A percentile compares a stretch with the other conserved stretches of the same genome.
Conservation (phyloP, 805 yeast species). For the Sungouiozyma intestinalis region DNA sequence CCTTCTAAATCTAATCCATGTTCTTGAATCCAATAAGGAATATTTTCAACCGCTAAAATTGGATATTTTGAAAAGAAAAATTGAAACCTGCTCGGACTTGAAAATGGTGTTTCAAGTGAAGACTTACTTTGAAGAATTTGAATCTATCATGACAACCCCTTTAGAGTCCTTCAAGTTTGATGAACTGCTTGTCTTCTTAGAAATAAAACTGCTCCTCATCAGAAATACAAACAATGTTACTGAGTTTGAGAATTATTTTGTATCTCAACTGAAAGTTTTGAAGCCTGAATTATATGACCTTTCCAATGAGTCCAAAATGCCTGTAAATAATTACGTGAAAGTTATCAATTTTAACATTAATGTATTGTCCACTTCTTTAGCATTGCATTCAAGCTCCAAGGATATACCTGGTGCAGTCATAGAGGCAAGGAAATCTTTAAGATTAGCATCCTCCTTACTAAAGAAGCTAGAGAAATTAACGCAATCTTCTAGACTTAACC, state of each 20-base stretch:
- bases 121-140: neutral
- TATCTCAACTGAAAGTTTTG: conserved; percentile 6
- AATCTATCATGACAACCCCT: conserved; percentile 2
- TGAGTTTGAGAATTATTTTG: conserved; percentile 13
- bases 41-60: conserved; percentile 7
- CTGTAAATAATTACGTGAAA: conserved; percentile 15
- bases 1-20: conserved; percentile 7
- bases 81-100: conserved; percentile 11
- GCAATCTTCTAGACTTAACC: conserved; percentile 29
- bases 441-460: conserved; percentile 43
- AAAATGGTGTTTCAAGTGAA: conserved; percentile 10
- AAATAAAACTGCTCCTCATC: conserved; percentile 4
- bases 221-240: conserved; percentile 9
- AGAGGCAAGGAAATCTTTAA: conserved; percentile 40
- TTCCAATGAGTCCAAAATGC: conserved; percentile 13
- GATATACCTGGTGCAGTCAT: conserved; percentile 18
- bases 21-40: conserved; percentile 2
- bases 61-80: conserved; percentile 5
- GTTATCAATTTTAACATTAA: conserved; percentile 23
- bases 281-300: conserved; percentile 20
- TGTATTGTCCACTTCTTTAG: conserved; percentile 13
- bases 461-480: conserved; percentile 28
- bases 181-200: conserved; percentile 6
- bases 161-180: conserved; percentile 6
- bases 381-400: conserved; percentile 10